A percentile compares a stretch with the other conserved stretches of the same genome.
These are phyloP conservation scores for Melaleuca quinquenervia DNA, from an alignment of 345 rosid genomes.

Conservation along the genomic window DNA sequence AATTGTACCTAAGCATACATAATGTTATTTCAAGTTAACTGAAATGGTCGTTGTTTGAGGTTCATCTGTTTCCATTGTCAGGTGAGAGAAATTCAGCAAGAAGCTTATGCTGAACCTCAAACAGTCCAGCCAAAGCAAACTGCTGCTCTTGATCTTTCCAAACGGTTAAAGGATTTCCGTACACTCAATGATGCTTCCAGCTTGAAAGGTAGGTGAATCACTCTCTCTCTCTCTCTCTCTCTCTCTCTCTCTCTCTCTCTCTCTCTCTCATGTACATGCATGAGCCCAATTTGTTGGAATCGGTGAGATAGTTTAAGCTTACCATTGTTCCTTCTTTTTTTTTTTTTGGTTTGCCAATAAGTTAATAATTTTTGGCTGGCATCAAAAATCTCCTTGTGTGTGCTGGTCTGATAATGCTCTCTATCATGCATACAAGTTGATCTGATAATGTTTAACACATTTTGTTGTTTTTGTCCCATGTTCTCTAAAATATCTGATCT, in stretches of 20 bases:
- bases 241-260: neutral
- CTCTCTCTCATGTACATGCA: neutral
- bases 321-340: neutral
- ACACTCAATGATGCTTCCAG: slow-evolving; percentile 51
- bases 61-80: slow-evolving; percentile 8
- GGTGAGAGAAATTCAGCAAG: slow-evolving; percentile 88
- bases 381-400: neutral
- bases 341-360: neutral
- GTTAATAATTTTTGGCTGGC: neutral
- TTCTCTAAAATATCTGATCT: neutral
- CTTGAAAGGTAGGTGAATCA: slow-evolving; percentile 48
- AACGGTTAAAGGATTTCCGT: slow-evolving; percentile 68
- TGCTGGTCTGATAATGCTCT: neutral
- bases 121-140: slow-evolving; percentile 46
- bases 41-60: neutral
- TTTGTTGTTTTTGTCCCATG: neutral
- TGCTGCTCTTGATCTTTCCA: slow-evolving; percentile 76
- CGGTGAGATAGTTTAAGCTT: neutral
- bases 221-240: neutral
- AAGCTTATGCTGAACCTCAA: slow-evolving; percentile 37
- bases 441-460: neutral
- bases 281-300: neutral
- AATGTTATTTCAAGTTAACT: neutral
- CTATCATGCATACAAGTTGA: neutral
- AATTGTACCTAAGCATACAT: neutral